A percentile compares a stretch with the other conserved stretches of the same genome.
phyloP scores from a whole-genome alignment of 306 rosid species.

The Vigna hirtella region DNA sequence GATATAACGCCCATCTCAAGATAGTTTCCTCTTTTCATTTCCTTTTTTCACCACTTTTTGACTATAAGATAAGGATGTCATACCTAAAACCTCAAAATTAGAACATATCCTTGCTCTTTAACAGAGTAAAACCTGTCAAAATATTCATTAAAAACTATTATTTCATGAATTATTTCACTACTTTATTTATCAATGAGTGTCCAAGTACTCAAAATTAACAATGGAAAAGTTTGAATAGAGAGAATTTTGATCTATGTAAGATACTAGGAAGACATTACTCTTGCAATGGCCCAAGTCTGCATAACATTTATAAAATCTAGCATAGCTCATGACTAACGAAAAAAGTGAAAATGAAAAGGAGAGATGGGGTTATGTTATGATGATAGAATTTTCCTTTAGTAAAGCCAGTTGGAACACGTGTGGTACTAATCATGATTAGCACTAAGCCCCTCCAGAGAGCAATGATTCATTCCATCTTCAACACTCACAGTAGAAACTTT shows the following conservation, averaged over 20 bases:
- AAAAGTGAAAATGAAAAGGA: slow-evolving; percentile 38
- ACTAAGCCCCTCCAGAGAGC: slow-evolving; percentile 61
- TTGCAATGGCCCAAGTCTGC: slow-evolving; percentile 34
- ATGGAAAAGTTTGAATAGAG: not conserved
- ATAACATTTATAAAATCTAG: slow-evolving; percentile 30
- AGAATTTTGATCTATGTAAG: not conserved
- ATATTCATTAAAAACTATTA: not conserved
- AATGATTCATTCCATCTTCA: slow-evolving; percentile 70
- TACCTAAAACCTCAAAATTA: slow-evolving; percentile 24
- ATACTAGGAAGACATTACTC: slow-evolving; percentile 37
- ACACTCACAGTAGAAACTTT: slow-evolving; percentile 36
- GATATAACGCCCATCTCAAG: slow-evolving; percentile 35
- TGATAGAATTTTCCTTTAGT: slow-evolving; percentile 38
- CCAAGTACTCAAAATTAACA: not conserved
- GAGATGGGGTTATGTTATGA: slow-evolving; percentile 9
- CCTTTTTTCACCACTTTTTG: slow-evolving; percentile 37
- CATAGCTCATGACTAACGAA: slow-evolving; percentile 24
- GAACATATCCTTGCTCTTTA: slow-evolving; percentile 11
- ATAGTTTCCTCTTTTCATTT: slow-evolving; percentile 41
- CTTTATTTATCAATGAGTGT: too few relatives aligned
- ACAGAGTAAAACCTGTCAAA: not conserved
- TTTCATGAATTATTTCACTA: not conserved
- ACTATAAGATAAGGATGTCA: slow-evolving; percentile 39
- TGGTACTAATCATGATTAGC: slow-evolving; percentile 91
- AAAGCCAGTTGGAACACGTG: slow-evolving; percentile 91